A percentile compares a stretch with the other conserved stretches of the same genome.
Evolutionary conservation across 495 filamentous ascomycete species (phyloP).

Genomic region (Tuber calosporum): DNA sequence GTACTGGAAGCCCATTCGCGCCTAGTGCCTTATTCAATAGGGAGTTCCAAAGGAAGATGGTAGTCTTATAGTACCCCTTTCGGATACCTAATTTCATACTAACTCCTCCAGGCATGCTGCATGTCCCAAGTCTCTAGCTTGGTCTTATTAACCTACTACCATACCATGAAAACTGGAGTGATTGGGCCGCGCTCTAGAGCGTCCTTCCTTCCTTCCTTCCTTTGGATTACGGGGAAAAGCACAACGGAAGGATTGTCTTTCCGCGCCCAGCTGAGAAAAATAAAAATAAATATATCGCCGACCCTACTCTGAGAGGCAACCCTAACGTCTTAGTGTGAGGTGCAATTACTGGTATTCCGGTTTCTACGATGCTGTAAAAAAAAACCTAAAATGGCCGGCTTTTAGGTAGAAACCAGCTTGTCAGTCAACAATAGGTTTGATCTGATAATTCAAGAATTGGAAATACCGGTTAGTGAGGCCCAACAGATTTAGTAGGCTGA

Average conservation of each 20-base stretch:
- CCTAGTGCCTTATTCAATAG: background rate
- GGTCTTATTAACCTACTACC: background rate
- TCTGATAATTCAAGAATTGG: background rate
- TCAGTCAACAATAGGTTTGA: background rate
- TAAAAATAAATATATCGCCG: too few species aligned
- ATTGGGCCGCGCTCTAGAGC: too few species aligned
- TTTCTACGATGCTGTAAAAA: background rate
- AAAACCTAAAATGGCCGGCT: background rate
- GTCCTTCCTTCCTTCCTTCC: too few species aligned
- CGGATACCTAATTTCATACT: background rate
- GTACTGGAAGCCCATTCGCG: accelerated
- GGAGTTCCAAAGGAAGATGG: background rate
- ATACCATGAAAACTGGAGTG: too few species aligned
- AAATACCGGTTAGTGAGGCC: background rate
- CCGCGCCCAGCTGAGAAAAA: too few species aligned
- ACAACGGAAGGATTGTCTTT: too few species aligned
- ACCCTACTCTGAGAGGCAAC: too few species aligned
- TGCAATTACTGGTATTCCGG: too few species aligned
- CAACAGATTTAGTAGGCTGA: background rate
- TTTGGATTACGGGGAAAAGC: too few species aligned
- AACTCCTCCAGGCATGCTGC: background rate
- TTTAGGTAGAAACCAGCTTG: too few species aligned
- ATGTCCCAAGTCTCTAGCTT: background rate
- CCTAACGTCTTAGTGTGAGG: too few species aligned
- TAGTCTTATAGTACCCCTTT: background rate